Evolutionary conservation across 805 yeast species (phyloP), one percentile per base, ranked within the genome.

Genomic region (Candida pseudofarinosa): DNA sequence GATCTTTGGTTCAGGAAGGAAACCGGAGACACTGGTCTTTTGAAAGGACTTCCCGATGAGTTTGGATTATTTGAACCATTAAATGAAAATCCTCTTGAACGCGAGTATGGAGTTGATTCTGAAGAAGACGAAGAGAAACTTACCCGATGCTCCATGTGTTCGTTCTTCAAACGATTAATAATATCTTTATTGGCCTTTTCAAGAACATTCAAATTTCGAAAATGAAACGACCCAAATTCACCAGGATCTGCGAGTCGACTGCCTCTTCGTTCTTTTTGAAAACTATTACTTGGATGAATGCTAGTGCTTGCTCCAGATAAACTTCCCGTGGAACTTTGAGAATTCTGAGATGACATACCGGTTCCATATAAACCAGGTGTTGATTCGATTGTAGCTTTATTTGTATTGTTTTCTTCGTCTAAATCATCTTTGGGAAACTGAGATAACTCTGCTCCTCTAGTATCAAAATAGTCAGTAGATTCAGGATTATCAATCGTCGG

Each of bases 171-270:
- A 48, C 96, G 71, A 55, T 87, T 86, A 49, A 93, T 88, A 12
- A 86, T 90, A 63, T 90, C 97, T 56, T 88, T 88, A 58, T 93
- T 93, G 6, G 96, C 97, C 54, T 85, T 86, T 53, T 93, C 98
- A 43, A 95, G 73, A 4, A 93, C 93, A 3, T 91, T 83, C 48
- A 93, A 67, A 59, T 93, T 93, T 50, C 97, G 74, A 65, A 87
- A 93, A 45, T 87, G 83, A 62, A 93, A 93, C 3, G 93, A 83
- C 0, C 99, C 99, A 74, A 93, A 93, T 54, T 91, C 91, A 18
- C 71, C 67, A 2, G 84, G 75, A 43, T 85, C 91, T 40, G 83
- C 84, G 46, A 88, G 61, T 50, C 87, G 76, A 48, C 87, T 79
- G 2, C 88, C 80, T 39, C 93, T 70, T 44, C 91, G 73, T 50